Percentiles rank a stretch among this genome's conserved stretches.
These are phyloP conservation scores for Penicillium sclerotiorum DNA, from an alignment of 2,329 filamentous ascomycete genomes.

Conservation along the genomic window DNA sequence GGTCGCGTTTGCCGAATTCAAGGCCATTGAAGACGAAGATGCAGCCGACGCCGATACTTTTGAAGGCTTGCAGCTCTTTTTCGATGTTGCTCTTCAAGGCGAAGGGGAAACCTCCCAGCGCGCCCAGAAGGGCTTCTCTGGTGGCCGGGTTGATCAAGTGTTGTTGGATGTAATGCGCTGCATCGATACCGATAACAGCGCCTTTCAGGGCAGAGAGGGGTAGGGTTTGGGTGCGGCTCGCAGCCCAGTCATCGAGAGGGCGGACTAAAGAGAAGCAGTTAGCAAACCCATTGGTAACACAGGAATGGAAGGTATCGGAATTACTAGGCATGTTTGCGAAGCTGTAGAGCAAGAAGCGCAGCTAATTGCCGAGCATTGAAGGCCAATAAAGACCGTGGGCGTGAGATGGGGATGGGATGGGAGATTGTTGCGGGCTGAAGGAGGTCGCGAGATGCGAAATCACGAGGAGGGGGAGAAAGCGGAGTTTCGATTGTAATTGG, in stretches of 20 bases:
- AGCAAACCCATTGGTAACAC: slow-evolving; percentile 7
- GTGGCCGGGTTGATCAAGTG: slow-evolving; percentile 71
- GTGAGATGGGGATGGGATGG: background rate
- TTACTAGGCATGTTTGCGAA: slow-evolving; percentile 42
- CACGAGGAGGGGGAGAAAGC: slow-evolving; percentile 25
- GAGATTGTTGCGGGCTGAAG: slow-evolving; percentile 9
- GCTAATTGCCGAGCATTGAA: slow-evolving; percentile 33
- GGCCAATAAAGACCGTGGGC: slow-evolving; percentile 14
- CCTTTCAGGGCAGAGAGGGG: slow-evolving; percentile 72
- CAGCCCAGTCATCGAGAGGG: slow-evolving; percentile 61
- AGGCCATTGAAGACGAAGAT: slow-evolving; percentile 93
- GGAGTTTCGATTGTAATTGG: slow-evolving; percentile 17
- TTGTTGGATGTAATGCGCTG: slow-evolving; percentile 81
- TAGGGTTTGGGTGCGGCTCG: slow-evolving; percentile 57
- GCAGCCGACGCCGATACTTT: slow-evolving; percentile 69
- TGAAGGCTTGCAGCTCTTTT: slow-evolving; percentile 73
- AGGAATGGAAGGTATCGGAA: slow-evolving; percentile 12
- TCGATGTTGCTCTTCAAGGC: slow-evolving; percentile 76
- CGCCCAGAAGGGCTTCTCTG: slow-evolving; percentile 85
- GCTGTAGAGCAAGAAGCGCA: slow-evolving; percentile 27
- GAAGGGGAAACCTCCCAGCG: slow-evolving; percentile 83
- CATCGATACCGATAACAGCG: slow-evolving; percentile 80
- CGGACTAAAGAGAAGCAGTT: slow-evolving; percentile 40
- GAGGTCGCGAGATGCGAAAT: slow-evolving; percentile 21
- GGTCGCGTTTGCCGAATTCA: slow-evolving; percentile 74